Percentiles rank a stretch among this genome's conserved stretches.
Evolutionary conservation across 345 rosid species (phyloP).

Genomic region (Gossypium turneri): DNA sequence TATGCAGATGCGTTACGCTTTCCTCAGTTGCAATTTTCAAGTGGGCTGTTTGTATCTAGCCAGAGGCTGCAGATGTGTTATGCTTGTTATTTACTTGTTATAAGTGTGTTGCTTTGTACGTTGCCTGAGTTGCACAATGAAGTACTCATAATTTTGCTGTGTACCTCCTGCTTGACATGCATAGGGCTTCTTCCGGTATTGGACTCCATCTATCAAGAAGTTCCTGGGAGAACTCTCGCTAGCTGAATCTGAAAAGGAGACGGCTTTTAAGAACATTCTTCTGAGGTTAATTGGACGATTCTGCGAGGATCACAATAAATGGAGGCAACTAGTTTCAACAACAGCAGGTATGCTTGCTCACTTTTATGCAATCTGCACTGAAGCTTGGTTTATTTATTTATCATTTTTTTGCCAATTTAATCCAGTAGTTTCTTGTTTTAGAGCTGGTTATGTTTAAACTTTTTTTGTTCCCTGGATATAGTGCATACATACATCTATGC

Average conservation of each 20-base stretch:
- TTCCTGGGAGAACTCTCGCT: conserved; percentile 59
- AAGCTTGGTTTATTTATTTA: conserved; percentile 2
- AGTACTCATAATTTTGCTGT: conserved; percentile 3
- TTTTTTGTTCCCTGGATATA: neutral
- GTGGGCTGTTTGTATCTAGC: neutral
- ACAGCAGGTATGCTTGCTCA: conserved; percentile 54
- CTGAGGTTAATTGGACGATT: conserved; percentile 69
- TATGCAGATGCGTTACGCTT: neutral
- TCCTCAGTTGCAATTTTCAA: conserved; percentile 6
- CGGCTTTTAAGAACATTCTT: conserved; percentile 67
- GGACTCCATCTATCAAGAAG: conserved; percentile 83
- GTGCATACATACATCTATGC: neutral
- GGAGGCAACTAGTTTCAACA: conserved; percentile 75
- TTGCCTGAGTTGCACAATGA: neutral
- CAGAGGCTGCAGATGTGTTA: neutral
- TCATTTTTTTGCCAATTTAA: neutral
- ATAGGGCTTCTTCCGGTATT: conserved; percentile 87
- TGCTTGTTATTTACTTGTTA: neutral
- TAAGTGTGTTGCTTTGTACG: neutral
- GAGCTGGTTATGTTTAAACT: neutral
- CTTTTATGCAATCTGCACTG: conserved; percentile 14
- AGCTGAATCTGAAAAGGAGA: conserved; percentile 81
- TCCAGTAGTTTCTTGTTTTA: neutral
- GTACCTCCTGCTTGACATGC: conserved; percentile 12
- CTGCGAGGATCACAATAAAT: conserved; percentile 69